Evolutionary conservation across 352 stramenopile genomes (phyloP).

Genomic region (Vaucheria bursata): DNA sequence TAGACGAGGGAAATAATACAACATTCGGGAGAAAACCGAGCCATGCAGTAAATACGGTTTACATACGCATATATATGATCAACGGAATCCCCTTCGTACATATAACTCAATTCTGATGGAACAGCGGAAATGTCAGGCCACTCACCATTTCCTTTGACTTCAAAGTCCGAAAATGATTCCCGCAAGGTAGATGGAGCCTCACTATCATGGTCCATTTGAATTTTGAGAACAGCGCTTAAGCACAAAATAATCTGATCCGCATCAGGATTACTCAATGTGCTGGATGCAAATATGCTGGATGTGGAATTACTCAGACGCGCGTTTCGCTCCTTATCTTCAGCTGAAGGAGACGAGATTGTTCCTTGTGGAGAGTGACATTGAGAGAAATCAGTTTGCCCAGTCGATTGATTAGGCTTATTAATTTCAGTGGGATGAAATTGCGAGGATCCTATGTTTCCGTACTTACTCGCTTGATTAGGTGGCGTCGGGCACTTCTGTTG

Average conservation of each 20-base stretch:
- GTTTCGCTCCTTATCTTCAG: background rate
- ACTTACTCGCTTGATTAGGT: background rate
- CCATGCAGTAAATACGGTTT: constrained; percentile 14
- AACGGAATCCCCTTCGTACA: constrained; percentile 11
- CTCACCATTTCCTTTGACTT: background rate
- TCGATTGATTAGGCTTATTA: background rate
- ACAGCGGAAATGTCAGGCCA: constrained; percentile 6
- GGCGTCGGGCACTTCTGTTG: background rate
- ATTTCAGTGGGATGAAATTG: background rate
- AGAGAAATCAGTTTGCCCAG: too few relatives aligned
- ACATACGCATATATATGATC: constrained; percentile 15
- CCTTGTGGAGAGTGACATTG: background rate
- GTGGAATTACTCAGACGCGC: background rate
- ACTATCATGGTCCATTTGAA: constrained; percentile 9
- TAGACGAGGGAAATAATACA: constrained; percentile 46
- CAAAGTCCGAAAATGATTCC: background rate
- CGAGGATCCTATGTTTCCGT: background rate
- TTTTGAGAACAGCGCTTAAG: constrained; percentile 12
- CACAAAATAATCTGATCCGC: constrained; percentile 16
- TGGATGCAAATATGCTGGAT: constrained; percentile 8
- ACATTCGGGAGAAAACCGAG: constrained; percentile 27
- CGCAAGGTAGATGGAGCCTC: background rate
- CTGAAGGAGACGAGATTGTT: background rate
- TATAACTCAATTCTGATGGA: too few relatives aligned
- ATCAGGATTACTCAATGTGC: constrained; percentile 2